Evolutionary conservation across 805 yeast species (phyloP).

Genomic region (Wickerhamomyces xylosicus): DNA sequence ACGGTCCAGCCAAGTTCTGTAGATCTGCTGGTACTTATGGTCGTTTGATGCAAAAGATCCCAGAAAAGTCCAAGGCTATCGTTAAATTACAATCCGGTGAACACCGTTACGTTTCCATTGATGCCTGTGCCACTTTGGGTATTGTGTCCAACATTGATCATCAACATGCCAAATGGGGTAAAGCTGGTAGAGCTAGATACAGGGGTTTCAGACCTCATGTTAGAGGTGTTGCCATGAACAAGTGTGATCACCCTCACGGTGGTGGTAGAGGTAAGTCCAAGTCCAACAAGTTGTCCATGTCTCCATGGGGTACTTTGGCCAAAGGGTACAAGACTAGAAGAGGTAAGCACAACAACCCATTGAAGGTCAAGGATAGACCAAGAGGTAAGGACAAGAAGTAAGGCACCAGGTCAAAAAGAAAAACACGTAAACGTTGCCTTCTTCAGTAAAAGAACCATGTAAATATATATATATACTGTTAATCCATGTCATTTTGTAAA

Average conservation of each 20-base stretch:
- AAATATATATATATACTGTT: no score
- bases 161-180: slow-evolving; percentile 82
- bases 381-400: slow-evolving; percentile 40
- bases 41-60: slow-evolving; percentile 70
- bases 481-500: no score
- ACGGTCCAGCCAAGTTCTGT: slow-evolving; percentile 81
- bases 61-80: slow-evolving; percentile 60
- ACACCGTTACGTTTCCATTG: slow-evolving; percentile 77
- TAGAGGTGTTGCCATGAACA: slow-evolving; percentile 98
- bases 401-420: no score
- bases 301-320: slow-evolving; percentile 91
- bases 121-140: slow-evolving; percentile 91
- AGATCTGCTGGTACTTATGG: slow-evolving; percentile 94
- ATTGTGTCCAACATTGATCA: slow-evolving; percentile 89
- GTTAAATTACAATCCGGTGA: slow-evolving; percentile 86
- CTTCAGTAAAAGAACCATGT: no score
- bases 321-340: slow-evolving; percentile 93
- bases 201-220: slow-evolving; percentile 91
- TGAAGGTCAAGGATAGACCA: slow-evolving; percentile 88
- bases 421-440: no score
- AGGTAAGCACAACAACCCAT: slow-evolving; percentile 75
- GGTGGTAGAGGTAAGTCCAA: slow-evolving; percentile 99
- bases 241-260: slow-evolving; percentile 96
- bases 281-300: slow-evolving; percentile 87
- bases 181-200: slow-evolving; percentile 92